Evolutionary conservation across 192 early-diverging fungal species (phyloP), one percentile per base, ranked within the genome.

Genomic region (Thamnidium elegans): DNA sequence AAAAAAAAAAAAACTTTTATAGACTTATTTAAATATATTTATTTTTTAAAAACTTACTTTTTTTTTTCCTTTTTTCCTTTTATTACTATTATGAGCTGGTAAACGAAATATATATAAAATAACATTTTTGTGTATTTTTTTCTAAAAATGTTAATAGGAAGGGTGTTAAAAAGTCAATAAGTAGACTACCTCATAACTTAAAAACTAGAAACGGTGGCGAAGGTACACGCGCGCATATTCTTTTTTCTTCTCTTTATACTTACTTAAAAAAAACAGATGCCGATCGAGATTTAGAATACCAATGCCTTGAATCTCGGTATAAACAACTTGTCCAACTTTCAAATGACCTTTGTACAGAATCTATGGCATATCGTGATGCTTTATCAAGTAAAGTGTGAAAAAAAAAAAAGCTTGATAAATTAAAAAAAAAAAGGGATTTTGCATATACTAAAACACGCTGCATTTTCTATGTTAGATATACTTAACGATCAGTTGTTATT

Each of bases 291-390:
- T n/a, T 36, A 32, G 92, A 93, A 17, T 94, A 80, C 70, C 68
- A 71, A 39, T 76, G 79, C 20, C 73, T 86, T 13, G 85, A 87
- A 63, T 56, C 43, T 30, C 78, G 75, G 42, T 89, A 92, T 69
- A 82, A 83, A 45, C 77, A 83, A 31, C 62, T 89, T 59, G 84
- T 89, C 47, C 61, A 50, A 50, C 46, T 50, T 30, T 32, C 47
- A 9, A 47, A 50, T 13, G 61, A 46, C 15, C 19, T 52, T 36
- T 19, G 32, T 39, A 15, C 74, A 14, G 85, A 89, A 52, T 77
- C 87, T 1, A 78, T 84, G 44, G 80, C 83, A 70, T 92, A 46
- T 46, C 36, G 58, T 15, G 32, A 56, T 56, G 31, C 31, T 10
- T 17, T 55, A 17, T 55, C 54, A 7, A 55, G 54, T 55, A 55